Conservation (phyloP, 805 yeast species). For the Schwanniomyces pseudopolymorphus region DNA sequence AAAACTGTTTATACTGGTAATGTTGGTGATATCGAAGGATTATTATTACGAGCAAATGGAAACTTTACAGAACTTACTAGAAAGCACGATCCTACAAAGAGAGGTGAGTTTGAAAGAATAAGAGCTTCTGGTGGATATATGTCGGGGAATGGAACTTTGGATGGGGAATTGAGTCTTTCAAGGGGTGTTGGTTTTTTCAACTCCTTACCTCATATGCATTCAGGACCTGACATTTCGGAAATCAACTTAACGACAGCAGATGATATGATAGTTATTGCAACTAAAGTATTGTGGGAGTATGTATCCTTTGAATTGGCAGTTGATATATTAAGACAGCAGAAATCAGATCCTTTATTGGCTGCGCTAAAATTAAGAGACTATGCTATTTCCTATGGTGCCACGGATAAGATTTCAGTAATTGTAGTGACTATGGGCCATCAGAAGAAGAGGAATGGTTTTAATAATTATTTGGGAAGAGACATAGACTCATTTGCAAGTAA, state of each 20-base stretch:
- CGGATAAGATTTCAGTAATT: conserved; percentile 74
- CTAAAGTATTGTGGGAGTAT: conserved; percentile 81
- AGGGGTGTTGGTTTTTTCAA: conserved; percentile 91
- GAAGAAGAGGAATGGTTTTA: conserved; percentile 29
- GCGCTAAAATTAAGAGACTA: conserved; percentile 92
- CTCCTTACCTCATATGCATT: conserved; percentile 81
- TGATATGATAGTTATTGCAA: conserved; percentile 82
- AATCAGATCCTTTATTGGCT: conserved; percentile 82
- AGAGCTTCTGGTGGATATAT: conserved; percentile 92
- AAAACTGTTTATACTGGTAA: conserved; percentile 76
- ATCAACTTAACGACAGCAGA: conserved; percentile 63
- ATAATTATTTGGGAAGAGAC: conserved; percentile 36
- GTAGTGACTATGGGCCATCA: conserved; percentile 70
- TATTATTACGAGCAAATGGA: conserved; percentile 78
- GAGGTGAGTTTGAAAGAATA: conserved; percentile 79
- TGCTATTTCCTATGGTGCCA: conserved; percentile 89
- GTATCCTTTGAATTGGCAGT: conserved; percentile 83
- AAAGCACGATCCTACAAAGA: conserved; percentile 80
- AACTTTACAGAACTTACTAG: conserved; percentile 71
- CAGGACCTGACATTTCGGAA: conserved; percentile 78
- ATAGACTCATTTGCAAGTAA: conserved; percentile 31
- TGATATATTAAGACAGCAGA: conserved; percentile 81
- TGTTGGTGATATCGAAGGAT: conserved; percentile 85
- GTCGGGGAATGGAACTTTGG: conserved; percentile 78
- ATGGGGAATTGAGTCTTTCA: conserved; percentile 79